Evolutionary conservation across 208 protist genomes (phyloP), one percentile per base, ranked within the genome.

Genomic region (Phytomonas sp.): DNA sequence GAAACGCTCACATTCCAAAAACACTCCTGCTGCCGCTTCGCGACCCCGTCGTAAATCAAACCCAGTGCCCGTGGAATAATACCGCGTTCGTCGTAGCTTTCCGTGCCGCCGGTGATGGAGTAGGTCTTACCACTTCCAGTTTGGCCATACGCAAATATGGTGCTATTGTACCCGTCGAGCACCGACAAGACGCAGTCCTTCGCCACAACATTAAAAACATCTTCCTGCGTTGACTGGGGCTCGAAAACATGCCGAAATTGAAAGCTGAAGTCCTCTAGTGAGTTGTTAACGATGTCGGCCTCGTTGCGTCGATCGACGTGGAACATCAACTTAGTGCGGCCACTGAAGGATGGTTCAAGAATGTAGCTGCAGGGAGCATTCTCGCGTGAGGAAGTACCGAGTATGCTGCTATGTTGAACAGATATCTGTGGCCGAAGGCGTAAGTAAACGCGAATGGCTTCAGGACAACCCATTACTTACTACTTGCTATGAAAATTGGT

Each of bases 71-170:
- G 90, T 4, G 91, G 89, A 69, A 97, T 95, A 60, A 97, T 85
- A 20, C 92, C 92, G 26, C 88, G 80, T 26, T 94, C 89, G 15
- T 92, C 73, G 67, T 95, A 94, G 72, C 84, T 90, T 43, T 94
- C 85, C 36, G 86, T 87, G 29, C 91, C 92, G n/a, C 92, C 92
- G 3, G 88, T 93, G 75, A 96, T 92, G 67, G 86, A 95, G 77
- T 84, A 93, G 43, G 92, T 97, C 75, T 97, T 97, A 32, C 92
- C 92, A 76, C 84, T 92, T 53, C 92, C 92, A 0, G 92, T 97
- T 62, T 97, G 92, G 2, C 92, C 92, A 68, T 97, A 97, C 46
- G 92, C 91, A 72, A 97, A 93, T 17, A 97, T 72, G 28, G 92
- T 97, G 66, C 87, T 89, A 80, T 97, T 96, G 73, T 88, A 81